Evolutionary conservation across 2,329 filamentous ascomycete species (phyloP).

Genomic region (Alternaria ventricosa): DNA sequence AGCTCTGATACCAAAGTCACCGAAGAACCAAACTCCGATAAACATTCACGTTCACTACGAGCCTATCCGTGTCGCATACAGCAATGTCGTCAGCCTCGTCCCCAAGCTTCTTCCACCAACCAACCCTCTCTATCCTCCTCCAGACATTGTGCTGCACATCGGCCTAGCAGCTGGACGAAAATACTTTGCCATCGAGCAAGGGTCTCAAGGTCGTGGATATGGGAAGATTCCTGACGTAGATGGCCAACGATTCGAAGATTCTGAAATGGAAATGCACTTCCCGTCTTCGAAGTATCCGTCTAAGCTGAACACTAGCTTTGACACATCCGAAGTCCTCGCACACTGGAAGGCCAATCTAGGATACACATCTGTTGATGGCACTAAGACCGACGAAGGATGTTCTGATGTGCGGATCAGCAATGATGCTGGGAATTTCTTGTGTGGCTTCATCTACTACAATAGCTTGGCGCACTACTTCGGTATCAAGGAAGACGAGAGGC

Average conservation of each 20-base stretch:
- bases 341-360: slow-evolving; percentile 35
- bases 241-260: slow-evolving; percentile 33
- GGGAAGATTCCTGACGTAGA: slow-evolving; percentile 44
- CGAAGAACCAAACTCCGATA: slow-evolving; percentile 38
- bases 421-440: slow-evolving; percentile 47
- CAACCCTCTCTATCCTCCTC: slow-evolving; percentile 22
- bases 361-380: slow-evolving; percentile 1
- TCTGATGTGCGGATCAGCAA: slow-evolving; percentile 38
- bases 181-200: slow-evolving; percentile 46
- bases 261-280: slow-evolving; percentile 21
- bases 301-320: slow-evolving; percentile 39
- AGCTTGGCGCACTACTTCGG: slow-evolving; percentile 39
- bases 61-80: slow-evolving; percentile 46
- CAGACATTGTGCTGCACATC: slow-evolving; percentile 48
- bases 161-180: slow-evolving; percentile 45
- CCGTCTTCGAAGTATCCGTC: slow-evolving; percentile 26
- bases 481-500: slow-evolving; percentile 27
- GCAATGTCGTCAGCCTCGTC: slow-evolving; percentile 31
- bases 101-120: slow-evolving; percentile 37
- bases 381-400: neutral
- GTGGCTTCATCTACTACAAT: slow-evolving; percentile 48
- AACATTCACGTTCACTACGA: slow-evolving; percentile 44
- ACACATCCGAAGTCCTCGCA: slow-evolving; percentile 39
- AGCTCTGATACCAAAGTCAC: slow-evolving; percentile 36
- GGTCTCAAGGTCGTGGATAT: slow-evolving; percentile 39